phyloP scores from a whole-genome alignment of 2,329 filamentous ascomycete species.

The Pseudogymnoascus verrucosus region DNA sequence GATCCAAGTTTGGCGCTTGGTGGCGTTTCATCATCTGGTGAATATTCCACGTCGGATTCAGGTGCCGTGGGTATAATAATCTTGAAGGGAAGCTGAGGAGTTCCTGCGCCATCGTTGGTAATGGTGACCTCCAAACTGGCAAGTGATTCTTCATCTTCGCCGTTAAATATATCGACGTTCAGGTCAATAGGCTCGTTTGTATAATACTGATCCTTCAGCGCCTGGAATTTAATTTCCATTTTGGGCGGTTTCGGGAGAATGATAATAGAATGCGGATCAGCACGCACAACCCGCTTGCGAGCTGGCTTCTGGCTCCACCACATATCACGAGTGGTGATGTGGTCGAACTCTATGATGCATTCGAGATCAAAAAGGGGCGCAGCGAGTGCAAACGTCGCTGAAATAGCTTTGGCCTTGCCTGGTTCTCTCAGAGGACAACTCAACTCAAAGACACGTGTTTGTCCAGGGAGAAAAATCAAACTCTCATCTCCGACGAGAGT shows the following conservation, averaged over 20 bases:
- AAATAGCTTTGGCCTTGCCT: constrained; percentile 62
- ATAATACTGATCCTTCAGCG: constrained; percentile 66
- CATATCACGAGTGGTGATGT: constrained; percentile 33
- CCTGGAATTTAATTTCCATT: constrained; percentile 63
- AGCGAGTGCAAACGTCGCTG: constrained; percentile 54
- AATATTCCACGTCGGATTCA: not conserved
- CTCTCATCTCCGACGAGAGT: constrained; percentile 48
- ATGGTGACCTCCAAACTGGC: constrained; percentile 63
- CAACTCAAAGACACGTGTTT: constrained; percentile 64
- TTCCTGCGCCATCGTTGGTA: constrained; percentile 44
- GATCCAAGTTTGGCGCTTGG: constrained; percentile 21
- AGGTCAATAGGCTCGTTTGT: constrained; percentile 70
- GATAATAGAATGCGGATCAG: constrained; percentile 50
- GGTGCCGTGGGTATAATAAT: constrained; percentile 1
- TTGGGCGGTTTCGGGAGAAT: constrained; percentile 88
- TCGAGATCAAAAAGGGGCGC: constrained; percentile 59
- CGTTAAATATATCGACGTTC: constrained; percentile 65
- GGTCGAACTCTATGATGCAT: constrained; percentile 50
- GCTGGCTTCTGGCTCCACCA: constrained; percentile 42
- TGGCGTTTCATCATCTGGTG: constrained; percentile 5
- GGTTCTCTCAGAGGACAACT: constrained; percentile 70
- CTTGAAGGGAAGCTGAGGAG: constrained; percentile 38
- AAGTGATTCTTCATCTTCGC: constrained; percentile 70
- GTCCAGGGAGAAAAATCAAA: constrained; percentile 57
- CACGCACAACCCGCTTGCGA: constrained; percentile 40